Conservation (phyloP, 345 rosid genomes). For the Salix brachista region DNA sequence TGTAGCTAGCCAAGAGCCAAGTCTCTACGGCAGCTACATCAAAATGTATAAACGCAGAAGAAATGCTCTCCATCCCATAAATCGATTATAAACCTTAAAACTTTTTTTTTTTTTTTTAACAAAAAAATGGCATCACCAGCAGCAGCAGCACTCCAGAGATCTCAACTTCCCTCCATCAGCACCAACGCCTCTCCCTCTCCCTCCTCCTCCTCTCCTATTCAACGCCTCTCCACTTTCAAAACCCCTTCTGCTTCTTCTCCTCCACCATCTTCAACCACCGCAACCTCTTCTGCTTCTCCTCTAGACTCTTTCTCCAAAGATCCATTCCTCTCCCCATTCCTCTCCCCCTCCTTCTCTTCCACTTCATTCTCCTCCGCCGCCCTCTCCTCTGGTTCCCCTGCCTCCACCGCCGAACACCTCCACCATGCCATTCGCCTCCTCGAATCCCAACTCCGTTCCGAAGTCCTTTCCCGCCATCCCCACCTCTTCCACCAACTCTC, state of each 20-base stretch:
- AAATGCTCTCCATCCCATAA: background rate
- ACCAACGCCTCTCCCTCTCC: slow-evolving; percentile 24
- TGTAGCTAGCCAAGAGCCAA: background rate
- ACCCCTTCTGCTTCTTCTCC: slow-evolving; percentile 21
- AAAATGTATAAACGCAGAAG: background rate
- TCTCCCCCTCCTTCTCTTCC: slow-evolving; percentile 84
- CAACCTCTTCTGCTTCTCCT: slow-evolving; percentile 44
- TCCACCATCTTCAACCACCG: slow-evolving; percentile 23
- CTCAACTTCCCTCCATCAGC: slow-evolving; percentile 29
- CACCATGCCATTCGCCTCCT: slow-evolving; percentile 92
- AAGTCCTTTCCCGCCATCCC: slow-evolving; percentile 81
- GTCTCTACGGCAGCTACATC: background rate
- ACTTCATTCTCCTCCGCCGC: slow-evolving; percentile 90
- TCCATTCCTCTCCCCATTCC: slow-evolving; percentile 74
- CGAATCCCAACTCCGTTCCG: slow-evolving; percentile 84
- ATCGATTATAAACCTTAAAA: background rate
- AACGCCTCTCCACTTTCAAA: slow-evolving; percentile 71
- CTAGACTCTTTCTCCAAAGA: slow-evolving; percentile 70
- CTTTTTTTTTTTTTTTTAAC: too few relatives aligned
- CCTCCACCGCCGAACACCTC: slow-evolving; percentile 96
- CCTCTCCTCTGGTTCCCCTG: slow-evolving; percentile 96
- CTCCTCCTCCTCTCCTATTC: slow-evolving; percentile 49
- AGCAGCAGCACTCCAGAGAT: slow-evolving; percentile 39
- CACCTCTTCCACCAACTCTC: slow-evolving; percentile 85
- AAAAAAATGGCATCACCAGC: slow-evolving; percentile 56